Evolutionary conservation across 805 yeast genomes (phyloP), one percentile per base, ranked within the genome.

Genomic region (Cyberlindnera amylophila): DNA sequence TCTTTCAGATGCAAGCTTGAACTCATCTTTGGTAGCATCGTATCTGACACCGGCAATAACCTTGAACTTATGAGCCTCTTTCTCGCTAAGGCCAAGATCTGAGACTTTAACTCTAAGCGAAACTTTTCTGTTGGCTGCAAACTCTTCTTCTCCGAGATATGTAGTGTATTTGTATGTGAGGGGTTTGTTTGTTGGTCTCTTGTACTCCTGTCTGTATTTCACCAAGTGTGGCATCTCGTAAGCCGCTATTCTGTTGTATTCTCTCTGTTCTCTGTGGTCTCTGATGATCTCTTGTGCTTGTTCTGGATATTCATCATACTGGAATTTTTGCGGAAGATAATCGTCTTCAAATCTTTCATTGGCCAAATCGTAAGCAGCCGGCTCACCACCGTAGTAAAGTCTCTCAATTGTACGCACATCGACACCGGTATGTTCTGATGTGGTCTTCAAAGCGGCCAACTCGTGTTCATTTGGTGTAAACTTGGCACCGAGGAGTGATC

Each of bases 161-260:
- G 84, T 79, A 14, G 86, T 78, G 67, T 81, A 90, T 52, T 81
- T 77, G 57, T 84, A 85, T 30, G 70, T 69, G 32, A 89, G 67
- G 5, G 89, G 88, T 14, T 55, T 58, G 10, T 53, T 51, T 6
- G 70, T 51, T 12, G 70, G 69, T 16, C 82, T 82, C 27, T 57
- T 61, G 67, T 86, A 90, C 46, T 71, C 73, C 63, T 83, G 79
- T 53, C 91, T 82, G 60, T 73, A 85, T 62, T 87, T 80, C 32
- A 82, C 80, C 50, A 93, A 71, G 42, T 79, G 74, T 6, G 99
- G 99, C 71, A 91, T 74, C 61, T 91, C 98, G 65, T 83, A 91
- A 0, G 97, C 96, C 10, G 95, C 87, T 34, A 87, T 71, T 54
- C 97, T 75, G 57, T 82, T 82, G 55, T 82, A 79, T 50, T 84